Conservation (phyloP, 176 grass and related monocot genomes). For the bread wheat (Triticum aestivum) region IWGSC_CS_RefSeq_v2.1 NC_057809.1:118166033-118166532, state of each 20-base stretch:
- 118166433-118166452: neutral
- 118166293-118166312: no score
- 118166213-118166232: no score
- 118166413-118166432: neutral
- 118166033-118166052: neutral
- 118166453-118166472: no score
- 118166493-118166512: neutral
- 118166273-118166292: neutral
- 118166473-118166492: neutral
- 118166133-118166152: neutral
- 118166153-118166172: no score
- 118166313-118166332: no score
- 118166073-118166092: neutral
- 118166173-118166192: no score
- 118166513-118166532: neutral
- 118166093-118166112: no score
- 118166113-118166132: no score
- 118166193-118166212: no score
- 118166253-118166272: neutral
- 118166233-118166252: neutral
- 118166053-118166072: neutral
- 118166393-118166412: neutral
- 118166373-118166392: neutral
- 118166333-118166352: neutral
- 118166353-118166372: neutral